These are phyloP conservation scores for Antrodiella citrinella DNA, from an alignment of 768 basidiomycete genomes.

Conservation along the genomic window DNA sequence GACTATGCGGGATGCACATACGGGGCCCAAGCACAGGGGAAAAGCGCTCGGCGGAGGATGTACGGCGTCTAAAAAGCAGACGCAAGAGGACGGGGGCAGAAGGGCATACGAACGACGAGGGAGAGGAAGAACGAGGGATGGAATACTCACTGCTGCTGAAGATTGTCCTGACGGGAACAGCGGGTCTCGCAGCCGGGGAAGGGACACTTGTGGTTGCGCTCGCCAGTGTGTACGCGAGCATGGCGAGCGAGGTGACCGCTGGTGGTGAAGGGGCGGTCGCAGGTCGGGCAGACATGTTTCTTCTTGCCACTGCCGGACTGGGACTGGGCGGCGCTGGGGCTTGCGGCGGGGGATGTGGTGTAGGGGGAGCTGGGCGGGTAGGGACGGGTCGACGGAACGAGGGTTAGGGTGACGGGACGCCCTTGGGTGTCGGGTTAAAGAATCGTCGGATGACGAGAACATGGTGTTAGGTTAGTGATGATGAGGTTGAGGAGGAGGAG, in stretches of 20 bases:
- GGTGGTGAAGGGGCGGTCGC: conserved; percentile 77
- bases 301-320: conserved; percentile 13
- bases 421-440: neutral
- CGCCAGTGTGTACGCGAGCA: conserved; percentile 85
- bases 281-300: conserved; percentile 58
- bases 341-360: neutral
- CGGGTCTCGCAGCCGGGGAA: conserved; percentile 93
- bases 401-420: neutral
- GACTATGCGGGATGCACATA: too few relatives aligned
- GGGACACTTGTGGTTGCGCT: conserved; percentile 87
- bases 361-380: neutral
- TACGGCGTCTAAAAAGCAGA: too few relatives aligned
- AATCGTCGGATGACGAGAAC: neutral
- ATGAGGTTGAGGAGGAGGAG: neutral
- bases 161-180: conserved; percentile 85
- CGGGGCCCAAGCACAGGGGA: too few relatives aligned
- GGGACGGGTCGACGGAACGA: neutral
- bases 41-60: too few relatives aligned
- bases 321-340: too few relatives aligned
- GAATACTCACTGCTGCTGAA: conserved; percentile 50
- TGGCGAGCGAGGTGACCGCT: conserved; percentile 86
- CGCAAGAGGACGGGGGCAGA: too few relatives aligned
- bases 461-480: too few relatives aligned
- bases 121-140: neutral
- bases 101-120: neutral